A percentile compares a stretch with the other conserved stretches of the same genome.
Conservation (phyloP, 176 grass and related monocot genomes). For the Carex parvula region DNA sequence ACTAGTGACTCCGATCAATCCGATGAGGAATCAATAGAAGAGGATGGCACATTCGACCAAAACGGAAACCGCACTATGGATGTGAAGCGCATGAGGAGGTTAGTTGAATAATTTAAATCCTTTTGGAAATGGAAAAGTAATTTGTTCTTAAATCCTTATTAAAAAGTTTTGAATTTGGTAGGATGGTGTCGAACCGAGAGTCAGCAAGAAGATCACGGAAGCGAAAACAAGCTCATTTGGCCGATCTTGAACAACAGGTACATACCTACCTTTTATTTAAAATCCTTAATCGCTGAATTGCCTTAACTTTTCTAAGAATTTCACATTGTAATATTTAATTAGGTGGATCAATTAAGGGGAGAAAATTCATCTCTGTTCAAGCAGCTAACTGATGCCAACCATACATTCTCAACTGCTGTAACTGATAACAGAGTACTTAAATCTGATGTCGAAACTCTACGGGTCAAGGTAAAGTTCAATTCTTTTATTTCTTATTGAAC, state of each 20-base stretch:
- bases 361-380: slow-evolving; percentile 64
- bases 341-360: slow-evolving; percentile 66
- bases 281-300: not conserved
- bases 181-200: slow-evolving; percentile 96
- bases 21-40: slow-evolving; percentile 53
- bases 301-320: too few species aligned
- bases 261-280: not conserved
- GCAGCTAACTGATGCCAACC: slow-evolving; percentile 55
- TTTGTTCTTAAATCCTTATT: too few species aligned
- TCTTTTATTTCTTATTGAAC: not conserved
- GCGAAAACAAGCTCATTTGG: slow-evolving; percentile 90
- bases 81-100: slow-evolving; percentile 75
- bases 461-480: slow-evolving; percentile 55
- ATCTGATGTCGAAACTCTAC: slow-evolving; percentile 67
- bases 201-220: slow-evolving; percentile 86
- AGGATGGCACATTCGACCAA: slow-evolving; percentile 57
- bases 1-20: slow-evolving; percentile 82
- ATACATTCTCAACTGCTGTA: slow-evolving; percentile 59
- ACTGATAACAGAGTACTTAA: slow-evolving; percentile 82
- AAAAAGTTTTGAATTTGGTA: slow-evolving; percentile 22
- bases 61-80: slow-evolving; percentile 41
- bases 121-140: too few species aligned
- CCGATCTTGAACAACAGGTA: slow-evolving; percentile 80
- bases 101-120: too few species aligned
- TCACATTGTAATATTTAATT: slow-evolving; percentile 1